Base-by-base conservation (phyloP, 768 basidiomycete genomes). In the Serpula lacrymans region DNA sequence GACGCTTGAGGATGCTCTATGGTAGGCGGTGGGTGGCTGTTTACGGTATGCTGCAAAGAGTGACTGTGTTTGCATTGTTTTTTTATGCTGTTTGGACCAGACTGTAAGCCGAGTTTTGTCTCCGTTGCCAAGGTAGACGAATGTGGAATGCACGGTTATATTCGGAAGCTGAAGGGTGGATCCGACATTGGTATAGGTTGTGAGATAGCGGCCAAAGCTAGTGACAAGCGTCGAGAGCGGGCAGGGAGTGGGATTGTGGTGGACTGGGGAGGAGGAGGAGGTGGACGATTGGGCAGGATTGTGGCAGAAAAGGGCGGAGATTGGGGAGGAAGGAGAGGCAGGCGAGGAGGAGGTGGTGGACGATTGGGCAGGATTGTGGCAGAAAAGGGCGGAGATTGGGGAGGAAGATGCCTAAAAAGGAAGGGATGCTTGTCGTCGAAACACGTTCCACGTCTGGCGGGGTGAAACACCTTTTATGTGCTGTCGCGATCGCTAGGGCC, bases 371-470 rank as follows among this genome's bases (percentile, higher is more conserved):
- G 31, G 24, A 54, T 50, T 43, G 37, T 37, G 34, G 32, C 27
- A 24, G 35, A 18, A 16, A 28, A 26, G n/a, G 18, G 37, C 22
- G 37, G n/a, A 5, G 37, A 23, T 13, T 25, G 14, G n/a, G 12
- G 37, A 40, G 18, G 23, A 21, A 22, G 48, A 51, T 57, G 55
- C 49, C 51, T 51, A 59, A 54, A 62, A 53, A 56, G 59, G 55
- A 56, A 59, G 56, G 51, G 56, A 54, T 52, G 59, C 68, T 70
- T 72, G 69, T 69, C 72, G 71, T 70, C 76, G 79, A 75, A 82
- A 82, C 81, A 84, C 82, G 82, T 84, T 82, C 79, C 73, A 75
- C 73, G 77, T 75, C 68, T 70, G 69, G 80, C 82, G 74, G 78
- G 76, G 72, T 70, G 60, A 58, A 65, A 67, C 69, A 70, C 71